These are phyloP conservation scores for Atkinsonella texensis DNA, from an alignment of 2,329 filamentous ascomycete genomes.

Conservation along the genomic window DNA sequence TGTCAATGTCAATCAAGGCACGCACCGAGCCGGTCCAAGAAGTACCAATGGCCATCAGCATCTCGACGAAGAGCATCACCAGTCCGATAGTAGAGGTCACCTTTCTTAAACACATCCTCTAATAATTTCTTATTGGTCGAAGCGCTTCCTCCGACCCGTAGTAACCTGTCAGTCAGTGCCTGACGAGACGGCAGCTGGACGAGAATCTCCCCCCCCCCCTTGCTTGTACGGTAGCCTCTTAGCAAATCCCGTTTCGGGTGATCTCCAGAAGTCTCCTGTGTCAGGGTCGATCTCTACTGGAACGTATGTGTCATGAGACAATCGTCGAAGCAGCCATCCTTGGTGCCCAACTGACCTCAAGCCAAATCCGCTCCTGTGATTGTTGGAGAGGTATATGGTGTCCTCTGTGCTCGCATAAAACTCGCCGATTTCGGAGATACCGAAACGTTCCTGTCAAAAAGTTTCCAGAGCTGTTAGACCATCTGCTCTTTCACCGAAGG, in stretches of 20 bases:
- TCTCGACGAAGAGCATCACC: constrained; percentile 55
- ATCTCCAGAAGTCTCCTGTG: constrained; percentile 5
- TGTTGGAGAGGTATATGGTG: neutral
- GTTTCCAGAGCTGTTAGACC: neutral
- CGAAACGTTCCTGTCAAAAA: constrained; percentile 4
- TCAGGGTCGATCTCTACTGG: constrained; percentile 4
- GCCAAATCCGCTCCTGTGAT: constrained; percentile 1
- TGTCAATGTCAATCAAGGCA: neutral
- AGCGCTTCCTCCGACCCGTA: constrained; percentile 2
- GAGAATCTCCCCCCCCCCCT: constrained; percentile 5
- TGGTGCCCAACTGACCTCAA: constrained; percentile 5
- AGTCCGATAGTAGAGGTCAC: constrained; percentile 56
- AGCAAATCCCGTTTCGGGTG: constrained; percentile 6
- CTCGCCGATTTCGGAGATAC: constrained; percentile 6
- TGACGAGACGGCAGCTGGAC: constrained; percentile 4
- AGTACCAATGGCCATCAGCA: constrained; percentile 54
- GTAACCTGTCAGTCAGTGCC: constrained; percentile 7
- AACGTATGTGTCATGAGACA: neutral
- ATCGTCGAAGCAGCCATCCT: constrained; percentile 4
- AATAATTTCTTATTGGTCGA: constrained; percentile 5
- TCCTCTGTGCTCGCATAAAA: constrained; percentile 6
- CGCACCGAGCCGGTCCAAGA: constrained; percentile 37
- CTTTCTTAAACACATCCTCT: constrained; percentile 37
- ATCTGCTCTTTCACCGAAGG: neutral
- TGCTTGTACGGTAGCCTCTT: constrained; percentile 5